Evolutionary conservation across 129 eudicot species (phyloP), one percentile per base, ranked within the genome.

Genomic region (Saposhnikovia divaricata): DNA sequence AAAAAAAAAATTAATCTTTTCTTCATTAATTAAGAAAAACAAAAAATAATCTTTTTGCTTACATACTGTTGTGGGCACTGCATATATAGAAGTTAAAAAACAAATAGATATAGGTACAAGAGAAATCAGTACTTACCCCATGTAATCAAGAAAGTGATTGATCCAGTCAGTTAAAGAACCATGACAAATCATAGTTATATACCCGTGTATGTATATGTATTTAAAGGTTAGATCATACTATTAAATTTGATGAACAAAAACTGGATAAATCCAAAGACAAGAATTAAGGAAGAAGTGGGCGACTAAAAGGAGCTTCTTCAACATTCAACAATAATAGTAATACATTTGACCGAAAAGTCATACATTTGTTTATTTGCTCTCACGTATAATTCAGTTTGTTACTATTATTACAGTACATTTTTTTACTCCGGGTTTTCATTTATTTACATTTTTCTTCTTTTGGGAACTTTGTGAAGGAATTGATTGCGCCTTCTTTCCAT

Each of bases 41-140:
- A 0, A 14, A 27, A 50, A 66, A 28, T 9, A 66, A 66, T 66
- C 71, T 2, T 12, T 12, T 11, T 14, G 40, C 2, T 28, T 3
- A 18, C 12, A 38, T 70, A 70, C 18, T 7, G 10, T 31, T 66
- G 5, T n/a, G 18, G 16, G 40, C 40, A 69, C 12, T 16, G 11
- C 48, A 72, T 38, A 38, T 40, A 6, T 4, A 40, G 3, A 1
- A 25, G 0, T 34, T 34, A 6, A 40, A 21, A 37, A 14, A 25
- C 3, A 15, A 21, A 72, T 21, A 18, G 43, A 72, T 4, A 63
- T 50, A 61, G 6, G 13, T 43, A 19, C 2, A 47, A 39, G 21
- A 48, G 85, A 82, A 83, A 81, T 71, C 81, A 83, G 57, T 28
- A 86, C 90, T 69, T 90, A 90, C 95, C 95, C 89, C 85, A 88